Evolutionary conservation across 768 basidiomycete species (phyloP).

Genomic region (Boletus insuetus): DNA sequence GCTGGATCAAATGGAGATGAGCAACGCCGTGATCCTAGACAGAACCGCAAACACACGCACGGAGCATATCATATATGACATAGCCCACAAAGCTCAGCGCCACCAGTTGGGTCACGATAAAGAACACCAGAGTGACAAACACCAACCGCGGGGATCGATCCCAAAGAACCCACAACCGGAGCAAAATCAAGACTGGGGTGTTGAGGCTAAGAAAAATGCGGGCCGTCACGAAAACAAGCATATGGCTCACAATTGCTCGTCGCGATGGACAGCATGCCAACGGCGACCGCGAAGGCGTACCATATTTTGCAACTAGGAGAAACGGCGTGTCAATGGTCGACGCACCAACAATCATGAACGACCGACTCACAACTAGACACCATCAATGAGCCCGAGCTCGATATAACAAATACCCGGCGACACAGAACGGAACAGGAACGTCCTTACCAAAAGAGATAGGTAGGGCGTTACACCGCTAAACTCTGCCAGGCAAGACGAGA

Average conservation of each 20-base stretch:
- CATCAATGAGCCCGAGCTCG: not conserved
- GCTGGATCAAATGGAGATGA: conserved; percentile 11
- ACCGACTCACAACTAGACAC: conserved; percentile 17
- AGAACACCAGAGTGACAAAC: conserved; percentile 28
- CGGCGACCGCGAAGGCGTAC: conserved; percentile 15
- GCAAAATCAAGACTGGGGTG: conserved; percentile 35
- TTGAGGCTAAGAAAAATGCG: conserved; percentile 3
- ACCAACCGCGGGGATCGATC: conserved; percentile 28
- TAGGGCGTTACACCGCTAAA: conserved; percentile 15
- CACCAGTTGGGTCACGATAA: conserved; percentile 28
- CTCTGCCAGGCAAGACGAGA: conserved; percentile 9
- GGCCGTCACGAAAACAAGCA: not conserved
- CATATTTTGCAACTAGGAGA: conserved; percentile 24
- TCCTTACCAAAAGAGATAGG: conserved; percentile 17
- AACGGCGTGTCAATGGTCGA: not conserved
- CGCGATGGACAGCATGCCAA: conserved; percentile 36
- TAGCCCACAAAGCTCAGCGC: conserved; percentile 24
- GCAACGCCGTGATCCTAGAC: not conserved
- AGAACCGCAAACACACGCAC: conserved; percentile 18
- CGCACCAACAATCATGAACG: not conserved
- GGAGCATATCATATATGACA: conserved; percentile 24
- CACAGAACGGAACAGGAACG: not conserved
- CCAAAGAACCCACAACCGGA: conserved; percentile 41
- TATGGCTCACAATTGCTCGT: conserved; percentile 35
- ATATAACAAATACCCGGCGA: not conserved